These are phyloP conservation scores for Phalaenopsis aphrodite DNA, from an alignment of 106 monocot species.

Conservation along the genomic window DNA sequence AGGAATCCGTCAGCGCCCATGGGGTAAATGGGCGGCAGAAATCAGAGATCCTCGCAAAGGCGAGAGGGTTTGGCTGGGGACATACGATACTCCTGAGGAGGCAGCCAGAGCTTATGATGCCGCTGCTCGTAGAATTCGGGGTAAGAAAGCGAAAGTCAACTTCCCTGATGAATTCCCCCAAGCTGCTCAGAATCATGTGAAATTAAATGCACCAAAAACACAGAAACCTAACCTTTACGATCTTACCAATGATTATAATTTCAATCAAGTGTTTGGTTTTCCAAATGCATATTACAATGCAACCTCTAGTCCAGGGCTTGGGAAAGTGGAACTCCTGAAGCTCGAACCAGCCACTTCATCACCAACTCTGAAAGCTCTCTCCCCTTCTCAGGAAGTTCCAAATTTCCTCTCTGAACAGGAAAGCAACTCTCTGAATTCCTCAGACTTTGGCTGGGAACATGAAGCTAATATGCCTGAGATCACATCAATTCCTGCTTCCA, in stretches of 20 bases:
- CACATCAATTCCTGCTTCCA: constrained; percentile 23
- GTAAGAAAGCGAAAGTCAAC: constrained; percentile 56
- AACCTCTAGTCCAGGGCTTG: constrained; percentile 15
- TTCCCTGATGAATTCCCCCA: constrained; percentile 31
- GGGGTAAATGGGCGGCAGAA: constrained; percentile 66
- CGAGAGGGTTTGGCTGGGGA: constrained; percentile 54
- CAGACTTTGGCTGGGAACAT: constrained; percentile 22
- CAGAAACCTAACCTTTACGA: not conserved
- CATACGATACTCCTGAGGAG: constrained; percentile 48
- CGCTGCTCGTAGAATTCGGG: constrained; percentile 41
- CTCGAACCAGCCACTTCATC: constrained; percentile 1
- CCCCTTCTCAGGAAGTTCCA: constrained; percentile 6
- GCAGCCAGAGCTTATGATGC: constrained; percentile 55
- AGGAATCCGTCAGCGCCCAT: constrained; percentile 52
- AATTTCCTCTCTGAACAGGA: constrained; percentile 38
- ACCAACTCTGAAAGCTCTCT: not conserved
- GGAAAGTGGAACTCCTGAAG: constrained; percentile 9
- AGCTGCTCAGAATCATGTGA: constrained; percentile 11
- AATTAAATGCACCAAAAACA: constrained; percentile 7
- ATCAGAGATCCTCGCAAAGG: constrained; percentile 55
- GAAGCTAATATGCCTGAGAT: constrained; percentile 31
- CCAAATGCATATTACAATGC: constrained; percentile 13
- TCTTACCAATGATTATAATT: not conserved
- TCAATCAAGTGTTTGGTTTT: constrained; percentile 7
- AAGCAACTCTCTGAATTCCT: constrained; percentile 30